These are phyloP conservation scores for Pistacia integerrima DNA, from an alignment of 345 rosid species.

Conservation along the genomic window DNA sequence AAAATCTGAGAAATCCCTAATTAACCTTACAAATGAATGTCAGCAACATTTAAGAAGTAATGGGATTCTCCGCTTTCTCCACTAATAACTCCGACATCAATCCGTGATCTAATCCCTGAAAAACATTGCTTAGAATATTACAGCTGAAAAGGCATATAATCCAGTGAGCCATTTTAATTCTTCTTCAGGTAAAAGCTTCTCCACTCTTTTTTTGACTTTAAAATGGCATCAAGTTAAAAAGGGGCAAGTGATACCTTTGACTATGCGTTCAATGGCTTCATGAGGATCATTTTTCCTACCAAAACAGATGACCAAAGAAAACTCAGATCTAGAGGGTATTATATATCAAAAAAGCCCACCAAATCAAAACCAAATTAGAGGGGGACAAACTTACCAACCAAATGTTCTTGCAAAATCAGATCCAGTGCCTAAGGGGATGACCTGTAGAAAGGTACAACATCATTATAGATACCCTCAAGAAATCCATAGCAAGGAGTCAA, in stretches of 20 bases:
- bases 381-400: constrained; percentile 77
- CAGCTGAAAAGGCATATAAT: not conserved
- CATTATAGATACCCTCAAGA: constrained; percentile 23
- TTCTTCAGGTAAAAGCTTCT: not conserved
- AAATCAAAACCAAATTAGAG: constrained; percentile 13
- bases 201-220: not conserved
- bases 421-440: constrained; percentile 93
- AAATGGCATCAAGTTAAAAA: not conserved
- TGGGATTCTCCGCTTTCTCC: constrained; percentile 59
- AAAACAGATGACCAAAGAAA: constrained; percentile 15
- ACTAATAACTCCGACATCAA: constrained; percentile 76
- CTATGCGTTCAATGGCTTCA: constrained; percentile 86
- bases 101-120: constrained; percentile 64
- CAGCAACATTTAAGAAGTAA: constrained; percentile 93
- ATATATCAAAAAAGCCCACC: not conserved
- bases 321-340: constrained; percentile 14
- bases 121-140: constrained; percentile 25
- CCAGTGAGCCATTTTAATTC: not conserved
- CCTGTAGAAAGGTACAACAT: constrained; percentile 46
- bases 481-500: constrained; percentile 7
- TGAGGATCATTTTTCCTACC: constrained; percentile 80
- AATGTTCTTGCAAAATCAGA: constrained; percentile 94
- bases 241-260: constrained; percentile 50
- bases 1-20: constrained; percentile 20
- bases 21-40: constrained; percentile 85